Evolutionary conservation across 805 yeast genomes (phyloP).

Genomic region (Tetrapisispora pingtungensis): DNA sequence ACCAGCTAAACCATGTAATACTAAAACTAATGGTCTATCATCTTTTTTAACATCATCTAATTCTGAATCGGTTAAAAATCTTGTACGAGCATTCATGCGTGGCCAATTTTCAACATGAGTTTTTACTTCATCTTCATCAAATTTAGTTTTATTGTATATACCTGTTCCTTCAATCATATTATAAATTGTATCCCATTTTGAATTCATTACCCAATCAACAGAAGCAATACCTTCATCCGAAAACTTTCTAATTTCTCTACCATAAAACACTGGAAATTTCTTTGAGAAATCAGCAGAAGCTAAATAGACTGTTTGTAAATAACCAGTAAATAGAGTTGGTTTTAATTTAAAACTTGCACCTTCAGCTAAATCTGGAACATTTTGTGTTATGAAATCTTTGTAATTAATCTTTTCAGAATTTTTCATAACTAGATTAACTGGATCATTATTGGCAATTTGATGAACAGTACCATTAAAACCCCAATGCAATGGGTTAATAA

Average conservation of each 20-base stretch:
- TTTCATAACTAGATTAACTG: conserved; percentile 13
- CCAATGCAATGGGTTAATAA: conserved; percentile 23
- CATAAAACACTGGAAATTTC: conserved; percentile 53
- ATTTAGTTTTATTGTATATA: conserved; percentile 18
- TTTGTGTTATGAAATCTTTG: conserved; percentile 17
- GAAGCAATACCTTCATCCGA: conserved; percentile 64
- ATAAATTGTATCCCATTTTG: conserved; percentile 15
- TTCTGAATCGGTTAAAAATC: conserved; percentile 43
- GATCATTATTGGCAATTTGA: conserved; percentile 15
- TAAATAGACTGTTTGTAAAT: conserved; percentile 66
- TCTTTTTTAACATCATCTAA: conserved; percentile 26
- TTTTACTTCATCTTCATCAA: conserved; percentile 25
- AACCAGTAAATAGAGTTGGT: conserved; percentile 59
- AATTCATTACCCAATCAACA: conserved; percentile 52
- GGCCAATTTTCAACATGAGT: conserved; percentile 45
- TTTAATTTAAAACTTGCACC: conserved; percentile 44
- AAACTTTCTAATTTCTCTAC: conserved; percentile 49
- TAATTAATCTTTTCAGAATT: conserved; percentile 10
- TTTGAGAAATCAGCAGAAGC: conserved; percentile 41
- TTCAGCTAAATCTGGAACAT: conserved; percentile 37
- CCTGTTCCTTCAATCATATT: conserved; percentile 5
- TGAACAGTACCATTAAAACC: conserved; percentile 27
- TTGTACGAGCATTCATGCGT: conserved; percentile 55
- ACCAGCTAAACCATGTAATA: conserved; percentile 65
- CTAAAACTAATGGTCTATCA: conserved; percentile 44